Evolutionary conservation across 495 filamentous ascomycete species (phyloP).

Genomic region (Daldinia concentrica): DNA sequence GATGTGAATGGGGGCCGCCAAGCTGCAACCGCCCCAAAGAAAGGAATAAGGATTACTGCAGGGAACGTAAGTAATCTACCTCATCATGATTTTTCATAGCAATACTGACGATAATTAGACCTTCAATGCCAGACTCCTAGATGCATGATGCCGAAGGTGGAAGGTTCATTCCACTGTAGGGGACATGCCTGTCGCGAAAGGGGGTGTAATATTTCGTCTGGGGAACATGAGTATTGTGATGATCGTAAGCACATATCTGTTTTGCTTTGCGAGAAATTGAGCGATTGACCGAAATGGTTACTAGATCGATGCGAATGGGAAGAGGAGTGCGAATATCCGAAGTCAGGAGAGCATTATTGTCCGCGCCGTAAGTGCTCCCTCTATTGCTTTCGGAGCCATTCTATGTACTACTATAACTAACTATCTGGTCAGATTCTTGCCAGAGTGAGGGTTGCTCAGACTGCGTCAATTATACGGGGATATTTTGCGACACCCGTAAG

Average conservation of each 20-base stretch:
- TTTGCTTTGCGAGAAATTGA: neutral
- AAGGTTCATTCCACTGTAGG: slow-evolving; percentile 36
- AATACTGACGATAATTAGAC: slow-evolving; percentile 11
- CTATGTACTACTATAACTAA: slow-evolving; percentile 9
- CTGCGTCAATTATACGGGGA: neutral
- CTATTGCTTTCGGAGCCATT: neutral
- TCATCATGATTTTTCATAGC: neutral
- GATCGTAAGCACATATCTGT: slow-evolving; percentile 42
- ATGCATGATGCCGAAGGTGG: slow-evolving; percentile 34
- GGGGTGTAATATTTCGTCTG: slow-evolving; percentile 37
- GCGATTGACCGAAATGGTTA: neutral
- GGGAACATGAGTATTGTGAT: slow-evolving; percentile 34
- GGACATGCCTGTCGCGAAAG: slow-evolving; percentile 46
- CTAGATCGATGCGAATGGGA: slow-evolving; percentile 29
- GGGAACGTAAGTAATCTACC: slow-evolving; percentile 5
- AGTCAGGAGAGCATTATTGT: neutral
- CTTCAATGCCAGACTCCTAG: slow-evolving; percentile 11
- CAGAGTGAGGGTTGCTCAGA: neutral
- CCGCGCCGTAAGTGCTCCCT: slow-evolving; percentile 6
- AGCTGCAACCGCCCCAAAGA: slow-evolving; percentile 1
- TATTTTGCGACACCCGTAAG: slow-evolving; percentile 24
- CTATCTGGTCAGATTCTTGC: slow-evolving; percentile 16
- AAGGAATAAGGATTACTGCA: neutral
- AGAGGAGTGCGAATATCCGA: slow-evolving; percentile 2
- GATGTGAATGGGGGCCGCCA: slow-evolving; percentile 26